These are phyloP conservation scores for Epichloe hybrida DNA, from an alignment of 2,329 filamentous ascomycete genomes.

Conservation along the genomic window DNA sequence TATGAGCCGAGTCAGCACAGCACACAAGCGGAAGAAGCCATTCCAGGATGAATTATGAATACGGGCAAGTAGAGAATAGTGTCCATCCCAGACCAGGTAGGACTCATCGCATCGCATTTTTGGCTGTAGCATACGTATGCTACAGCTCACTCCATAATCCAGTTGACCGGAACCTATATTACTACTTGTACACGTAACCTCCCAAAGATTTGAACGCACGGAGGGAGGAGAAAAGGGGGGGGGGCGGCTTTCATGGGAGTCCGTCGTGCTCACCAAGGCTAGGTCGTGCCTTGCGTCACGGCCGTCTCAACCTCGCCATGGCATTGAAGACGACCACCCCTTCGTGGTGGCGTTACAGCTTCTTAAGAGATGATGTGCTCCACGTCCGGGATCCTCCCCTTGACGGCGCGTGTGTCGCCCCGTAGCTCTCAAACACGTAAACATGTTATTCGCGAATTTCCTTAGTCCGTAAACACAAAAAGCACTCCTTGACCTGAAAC, in stretches of 20 bases:
- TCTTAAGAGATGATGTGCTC: neutral
- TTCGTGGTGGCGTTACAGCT: neutral
- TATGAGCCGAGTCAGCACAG: too few relatives aligned
- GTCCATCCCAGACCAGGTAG: neutral
- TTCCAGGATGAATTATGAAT: too few relatives aligned
- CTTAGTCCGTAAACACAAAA: conserved; percentile 1
- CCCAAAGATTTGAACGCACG: neutral
- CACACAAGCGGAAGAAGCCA: neutral
- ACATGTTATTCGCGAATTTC: conserved; percentile 1
- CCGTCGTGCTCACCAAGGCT: neutral
- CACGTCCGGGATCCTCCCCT: neutral
- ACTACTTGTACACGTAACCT: conserved; percentile 4
- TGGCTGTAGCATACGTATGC: neutral
- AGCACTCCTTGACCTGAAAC: conserved; percentile 1
- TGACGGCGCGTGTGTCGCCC: neutral
- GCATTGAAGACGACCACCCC: neutral
- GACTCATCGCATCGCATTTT: neutral
- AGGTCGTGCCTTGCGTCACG: neutral
- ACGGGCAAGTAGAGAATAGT: too few relatives aligned
- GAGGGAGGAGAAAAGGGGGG: too few relatives aligned
- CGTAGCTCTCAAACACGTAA: neutral
- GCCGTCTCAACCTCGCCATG: neutral
- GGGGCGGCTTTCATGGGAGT: neutral
- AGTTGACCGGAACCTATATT: conserved; percentile 1
- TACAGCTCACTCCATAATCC: neutral